Evolutionary conservation across 495 filamentous ascomycete species (phyloP), one percentile per base, ranked within the genome.

Genomic region (Trichocladium uniseriatum): DNA sequence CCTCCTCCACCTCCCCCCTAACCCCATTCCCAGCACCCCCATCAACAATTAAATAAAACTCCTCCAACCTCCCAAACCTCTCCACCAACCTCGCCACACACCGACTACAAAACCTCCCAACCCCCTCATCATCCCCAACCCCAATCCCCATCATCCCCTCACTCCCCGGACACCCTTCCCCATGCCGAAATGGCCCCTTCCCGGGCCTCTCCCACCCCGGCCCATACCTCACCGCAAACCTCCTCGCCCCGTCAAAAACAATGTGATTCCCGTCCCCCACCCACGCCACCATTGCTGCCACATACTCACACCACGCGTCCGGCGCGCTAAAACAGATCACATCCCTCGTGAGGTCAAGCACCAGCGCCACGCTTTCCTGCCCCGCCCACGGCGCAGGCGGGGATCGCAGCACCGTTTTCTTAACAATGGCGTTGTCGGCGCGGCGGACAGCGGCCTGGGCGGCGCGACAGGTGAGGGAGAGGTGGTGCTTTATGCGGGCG

Each of bases 31-130:
- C 24, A 27, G 3, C 24, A 19, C 6, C n/a, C 28, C n/a, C 29
- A 43, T 58, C 49, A 16, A 59, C 40, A 24, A 61, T 41, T 0
- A 58, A 24, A 32, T 46, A 61, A 31, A 58, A 39, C 32, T 55
- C 52, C 39, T 48, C 32, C 48, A 58, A 22, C 20, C 43, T 43
- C 40, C 34, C 27, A 32, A 61, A 61, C 43, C 52, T 21, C 29
- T 37, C 21, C 38, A 61, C 11, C 22, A 52, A 43, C 21, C 42
- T 45, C 18, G 45, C 28, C 28, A 61, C 38, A 27, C 52, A 58
- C 31, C 48, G 7, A 9, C 34, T 22, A 22, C 55, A 61, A 45
- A 55, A 55, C 24, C n/a, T n/a, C n/a, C 44, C 51, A 8, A 14
- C 22, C 31, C n/a, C n/a, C n/a, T n/a, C n/a, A n/a, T n/a, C n/a